phyloP scores from a whole-genome alignment of 2,329 filamentous ascomycete genomes.

The Paraconiothyrium sp. region DNA sequence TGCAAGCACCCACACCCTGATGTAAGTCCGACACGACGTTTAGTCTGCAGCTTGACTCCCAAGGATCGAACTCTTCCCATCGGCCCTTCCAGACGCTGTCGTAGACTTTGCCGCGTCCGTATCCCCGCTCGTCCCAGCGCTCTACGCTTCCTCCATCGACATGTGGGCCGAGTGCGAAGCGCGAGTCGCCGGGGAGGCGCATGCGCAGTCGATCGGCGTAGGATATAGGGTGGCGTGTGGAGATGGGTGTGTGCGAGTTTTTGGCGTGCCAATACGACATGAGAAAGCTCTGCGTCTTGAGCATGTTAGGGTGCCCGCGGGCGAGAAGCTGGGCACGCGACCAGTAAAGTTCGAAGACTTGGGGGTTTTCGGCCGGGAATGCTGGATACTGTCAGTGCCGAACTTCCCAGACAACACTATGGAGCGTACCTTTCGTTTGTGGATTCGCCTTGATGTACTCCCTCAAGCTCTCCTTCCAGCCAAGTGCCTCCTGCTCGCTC shows the following conservation, averaged over 20 bases:
- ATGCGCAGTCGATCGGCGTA: conserved; percentile 62
- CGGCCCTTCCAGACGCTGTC: conserved; percentile 74
- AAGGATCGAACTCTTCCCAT: conserved; percentile 86
- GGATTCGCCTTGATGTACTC: conserved; percentile 59
- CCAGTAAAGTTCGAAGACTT: conserved; percentile 64
- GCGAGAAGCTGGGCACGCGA: conserved; percentile 58
- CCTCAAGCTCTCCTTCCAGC: conserved; percentile 55
- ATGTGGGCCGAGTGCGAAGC: conserved; percentile 66
- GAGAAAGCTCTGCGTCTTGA: conserved; percentile 58
- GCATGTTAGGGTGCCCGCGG: conserved; percentile 57
- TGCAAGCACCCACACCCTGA: conserved; percentile 81
- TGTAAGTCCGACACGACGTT: conserved; percentile 78
- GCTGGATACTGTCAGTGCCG: conserved; percentile 41
- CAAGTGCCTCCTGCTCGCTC: conserved; percentile 54
- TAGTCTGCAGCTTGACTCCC: conserved; percentile 77
- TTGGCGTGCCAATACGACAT: conserved; percentile 60
- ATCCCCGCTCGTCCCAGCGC: conserved; percentile 68
- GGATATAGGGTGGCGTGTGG: conserved; percentile 56
- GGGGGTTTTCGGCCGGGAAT: conserved; percentile 59
- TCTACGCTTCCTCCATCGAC: conserved; percentile 62
- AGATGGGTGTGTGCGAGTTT: conserved; percentile 55
- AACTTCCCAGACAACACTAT: neutral
- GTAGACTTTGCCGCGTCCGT: conserved; percentile 72
- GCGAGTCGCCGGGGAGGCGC: conserved; percentile 64
- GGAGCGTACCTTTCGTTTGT: conserved; percentile 49